These are phyloP conservation scores for Euphorbia schlechtendalii DNA, from an alignment of 441 rosid species.

Conservation along the genomic window DNA sequence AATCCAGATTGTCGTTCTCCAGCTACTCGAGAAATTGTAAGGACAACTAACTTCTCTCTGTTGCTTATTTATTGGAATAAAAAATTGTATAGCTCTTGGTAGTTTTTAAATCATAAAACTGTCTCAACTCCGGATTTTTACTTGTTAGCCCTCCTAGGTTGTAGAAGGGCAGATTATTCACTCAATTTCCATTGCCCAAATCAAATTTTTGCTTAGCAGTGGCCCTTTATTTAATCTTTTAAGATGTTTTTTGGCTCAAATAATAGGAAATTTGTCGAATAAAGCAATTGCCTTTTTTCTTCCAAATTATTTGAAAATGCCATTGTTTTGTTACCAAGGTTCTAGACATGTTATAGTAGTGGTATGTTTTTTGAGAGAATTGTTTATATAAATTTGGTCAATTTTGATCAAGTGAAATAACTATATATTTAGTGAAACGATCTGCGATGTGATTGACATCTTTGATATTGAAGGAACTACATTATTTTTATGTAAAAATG, in stretches of 20 bases:
- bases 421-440: too few species aligned
- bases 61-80: slow-evolving; percentile 3
- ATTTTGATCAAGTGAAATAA: too few species aligned
- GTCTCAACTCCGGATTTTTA: too few species aligned
- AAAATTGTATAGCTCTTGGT: slow-evolving; percentile 15
- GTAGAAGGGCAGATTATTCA: slow-evolving; percentile 1
- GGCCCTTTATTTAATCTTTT: background rate
- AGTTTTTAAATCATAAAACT: too few species aligned
- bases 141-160: background rate
- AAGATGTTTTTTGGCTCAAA: background rate
- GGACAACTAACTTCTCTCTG: slow-evolving; percentile 48
- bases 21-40: slow-evolving; percentile 87
- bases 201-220: background rate
- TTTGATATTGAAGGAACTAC: too few species aligned
- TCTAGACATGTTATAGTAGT: background rate
- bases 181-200: background rate
- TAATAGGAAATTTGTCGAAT: background rate
- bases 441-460: too few species aligned
- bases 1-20: slow-evolving; percentile 45
- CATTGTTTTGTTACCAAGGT: background rate
- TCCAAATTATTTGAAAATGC: too few species aligned
- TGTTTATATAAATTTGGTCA: too few species aligned
- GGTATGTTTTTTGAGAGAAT: too few species aligned
- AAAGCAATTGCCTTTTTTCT: background rate
- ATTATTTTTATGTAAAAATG: too few species aligned